Evolutionary conservation across 2,329 filamentous ascomycete species (phyloP), one percentile per base, ranked within the genome.

Genomic region (Lasiodiplodia sp.): DNA sequence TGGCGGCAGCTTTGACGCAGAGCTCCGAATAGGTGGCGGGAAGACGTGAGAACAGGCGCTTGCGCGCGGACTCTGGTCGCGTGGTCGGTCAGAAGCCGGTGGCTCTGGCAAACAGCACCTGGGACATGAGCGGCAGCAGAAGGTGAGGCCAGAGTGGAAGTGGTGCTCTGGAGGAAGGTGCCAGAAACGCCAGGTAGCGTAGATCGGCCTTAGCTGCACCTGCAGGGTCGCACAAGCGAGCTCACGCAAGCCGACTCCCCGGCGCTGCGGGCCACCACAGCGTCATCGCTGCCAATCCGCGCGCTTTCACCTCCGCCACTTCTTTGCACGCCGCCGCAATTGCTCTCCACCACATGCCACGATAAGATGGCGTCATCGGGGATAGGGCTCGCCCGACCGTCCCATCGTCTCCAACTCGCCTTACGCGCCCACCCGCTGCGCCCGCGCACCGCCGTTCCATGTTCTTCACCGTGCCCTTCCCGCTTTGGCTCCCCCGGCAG

Each of bases 381-480:
- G 66, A 68, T 58, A 56, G 44, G 63, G 52, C 64, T 58, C 44
- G 40, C 37, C 65, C 67, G 58, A 57, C 63, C 51, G 38, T 66
- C 68, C 68, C 47, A 37, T n/a, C 23, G 31, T 37, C 37, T 64
- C 37, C 47, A 56, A 37, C 52, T 31, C 31, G 51, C 51, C n/a
- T 10, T 53, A 16, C 66, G 66, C 37, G 11, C 56, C 52, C 23
- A 60, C 72, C 38, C 71, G 55, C 56, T 68, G 66, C 70, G 69
- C 71, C 38, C 62, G 18, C 49, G 69, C 37, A 37, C 56, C 68
- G n/a, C 40, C 66, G 65, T 72, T 68, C 56, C 66, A 65, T 66
- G 58, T 68, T 55, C 67, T 66, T 69, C 58, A 72, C 31, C 78
- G 70, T 71, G 44, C 71, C 37, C 69, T 72, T 49, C 18, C 51